Percentiles rank a stretch among this genome's conserved stretches.
Conservation (phyloP, 1,139 yeast genomes). For the Blastobotrys raffinosifermentans region DNA sequence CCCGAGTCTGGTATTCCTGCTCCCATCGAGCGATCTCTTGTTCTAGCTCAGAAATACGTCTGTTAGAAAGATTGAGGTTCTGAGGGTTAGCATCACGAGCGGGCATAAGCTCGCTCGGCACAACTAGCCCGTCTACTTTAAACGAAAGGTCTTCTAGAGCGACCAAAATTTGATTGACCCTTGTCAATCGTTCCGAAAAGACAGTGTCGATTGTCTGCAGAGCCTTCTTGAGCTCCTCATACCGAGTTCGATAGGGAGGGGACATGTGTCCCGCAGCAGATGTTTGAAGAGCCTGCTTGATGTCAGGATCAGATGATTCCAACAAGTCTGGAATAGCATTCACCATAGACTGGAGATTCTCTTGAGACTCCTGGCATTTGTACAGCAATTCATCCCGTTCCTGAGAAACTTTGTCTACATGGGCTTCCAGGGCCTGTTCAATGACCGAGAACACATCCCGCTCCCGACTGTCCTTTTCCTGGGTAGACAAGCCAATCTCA, state of each 20-base stretch:
- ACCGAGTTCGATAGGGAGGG: conserved; percentile 23
- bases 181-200: conserved; percentile 19
- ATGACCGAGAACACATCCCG: conserved; percentile 28
- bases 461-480: conserved; percentile 29
- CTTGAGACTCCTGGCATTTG: conserved; percentile 24
- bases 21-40: conserved; percentile 25
- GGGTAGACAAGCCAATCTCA: conserved; percentile 29
- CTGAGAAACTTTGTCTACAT: conserved; percentile 25
- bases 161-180: conserved; percentile 19
- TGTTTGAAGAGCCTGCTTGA: conserved; percentile 7
- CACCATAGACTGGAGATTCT: conserved; percentile 24
- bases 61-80: conserved; percentile 14
- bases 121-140: conserved; percentile 20
- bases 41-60: conserved; percentile 23
- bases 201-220: conserved; percentile 18
- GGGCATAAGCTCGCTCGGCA: conserved; percentile 16
- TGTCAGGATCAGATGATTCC: conserved; percentile 10
- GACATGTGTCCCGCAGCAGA: conserved; percentile 11
- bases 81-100: conserved; percentile 13
- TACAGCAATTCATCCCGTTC: conserved; percentile 27
- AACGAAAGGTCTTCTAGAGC: conserved; percentile 15
- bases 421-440: conserved; percentile 28
- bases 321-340: conserved; percentile 26
- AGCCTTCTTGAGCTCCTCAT: conserved; percentile 15
- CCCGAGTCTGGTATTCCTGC: conserved; percentile 23